Conservation (phyloP, 1,284 basidiomycete species). For the Tilletia horrida region DNA sequence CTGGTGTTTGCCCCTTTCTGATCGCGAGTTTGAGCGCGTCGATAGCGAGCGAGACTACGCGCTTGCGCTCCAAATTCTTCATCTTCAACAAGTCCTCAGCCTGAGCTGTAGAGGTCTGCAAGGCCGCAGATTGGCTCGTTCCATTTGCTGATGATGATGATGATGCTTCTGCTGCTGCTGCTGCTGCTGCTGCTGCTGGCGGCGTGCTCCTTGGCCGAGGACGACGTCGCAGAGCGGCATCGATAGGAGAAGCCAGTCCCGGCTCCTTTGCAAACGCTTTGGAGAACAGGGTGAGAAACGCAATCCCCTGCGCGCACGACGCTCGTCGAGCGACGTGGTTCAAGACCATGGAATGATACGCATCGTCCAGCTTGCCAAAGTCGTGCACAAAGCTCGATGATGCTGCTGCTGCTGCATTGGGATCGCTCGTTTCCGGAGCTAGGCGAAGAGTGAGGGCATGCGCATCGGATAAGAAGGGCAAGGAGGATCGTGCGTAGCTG, state of each 20-base stretch:
- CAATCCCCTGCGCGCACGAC: constrained; percentile 85
- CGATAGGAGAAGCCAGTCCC: constrained; percentile 34
- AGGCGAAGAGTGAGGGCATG: constrained; percentile 21
- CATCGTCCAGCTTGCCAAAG: constrained; percentile 62
- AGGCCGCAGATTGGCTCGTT: background rate
- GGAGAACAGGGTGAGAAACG: constrained; percentile 81
- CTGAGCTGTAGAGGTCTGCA: too few species aligned
- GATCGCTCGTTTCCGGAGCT: too few species aligned
- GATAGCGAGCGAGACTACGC: constrained; percentile 17
- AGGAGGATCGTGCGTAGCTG: constrained; percentile 70
- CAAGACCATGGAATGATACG: constrained; percentile 80
- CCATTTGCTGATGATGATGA: background rate
- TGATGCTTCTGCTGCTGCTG: too few species aligned
- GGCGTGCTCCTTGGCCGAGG: constrained; percentile 3
- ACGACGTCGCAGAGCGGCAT: constrained; percentile 24
- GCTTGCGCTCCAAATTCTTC: too few species aligned
- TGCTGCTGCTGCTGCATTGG: constrained; percentile 3
- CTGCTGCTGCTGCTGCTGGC: background rate
- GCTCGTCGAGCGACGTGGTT: constrained; percentile 85
- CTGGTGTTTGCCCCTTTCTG: constrained; percentile 57
- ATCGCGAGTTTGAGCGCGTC: constrained; percentile 30
- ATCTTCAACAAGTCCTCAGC: too few species aligned
- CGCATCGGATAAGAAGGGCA: constrained; percentile 69
- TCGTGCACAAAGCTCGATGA: constrained; percentile 7
- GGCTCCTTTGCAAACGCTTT: constrained; percentile 64